Evolutionary conservation across 169 alveolate species (phyloP).

Genomic region (Eimeria tenella): DNA sequence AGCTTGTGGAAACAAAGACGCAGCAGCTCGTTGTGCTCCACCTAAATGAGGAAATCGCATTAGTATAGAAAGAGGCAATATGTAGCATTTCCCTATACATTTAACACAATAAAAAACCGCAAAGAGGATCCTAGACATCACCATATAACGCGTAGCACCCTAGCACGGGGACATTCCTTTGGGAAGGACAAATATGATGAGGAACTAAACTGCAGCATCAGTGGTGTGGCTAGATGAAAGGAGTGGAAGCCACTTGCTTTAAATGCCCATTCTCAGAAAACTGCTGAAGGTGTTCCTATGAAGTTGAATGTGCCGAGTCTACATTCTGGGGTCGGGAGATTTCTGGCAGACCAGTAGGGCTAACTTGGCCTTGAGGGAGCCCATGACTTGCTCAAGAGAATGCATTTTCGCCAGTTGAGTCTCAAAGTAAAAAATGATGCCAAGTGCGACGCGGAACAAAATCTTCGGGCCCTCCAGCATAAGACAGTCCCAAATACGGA

Average conservation of each 20-base stretch:
- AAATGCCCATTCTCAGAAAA: neutral
- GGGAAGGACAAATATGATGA: neutral
- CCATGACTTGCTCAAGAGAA: constrained; percentile 77
- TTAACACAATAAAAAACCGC: neutral
- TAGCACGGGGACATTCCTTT: no score
- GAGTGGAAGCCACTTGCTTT: neutral
- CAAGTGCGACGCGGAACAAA: constrained; percentile 87
- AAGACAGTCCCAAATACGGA: constrained; percentile 91
- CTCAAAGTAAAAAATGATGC: constrained; percentile 37
- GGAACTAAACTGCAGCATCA: neutral
- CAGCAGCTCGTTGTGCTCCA: constrained; percentile 69
- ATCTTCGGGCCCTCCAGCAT: constrained; percentile 91
- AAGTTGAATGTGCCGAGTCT: neutral
- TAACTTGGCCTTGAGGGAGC: constrained; percentile 48
- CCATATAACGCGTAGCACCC: neutral
- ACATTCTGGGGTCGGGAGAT: neutral
- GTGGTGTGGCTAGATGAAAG: neutral
- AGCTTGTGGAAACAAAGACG: constrained; percentile 25
- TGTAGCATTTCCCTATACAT: neutral
- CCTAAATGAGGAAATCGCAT: constrained; percentile 18
- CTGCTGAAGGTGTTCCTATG: neutral
- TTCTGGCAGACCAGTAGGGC: constrained; percentile 35
- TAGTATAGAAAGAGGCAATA: neutral
- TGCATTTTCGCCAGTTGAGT: constrained; percentile 37
- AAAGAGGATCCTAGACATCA: neutral